A percentile compares a stretch with the other conserved stretches of the same genome.
These are phyloP conservation scores for Monilinia laxa DNA, from an alignment of 2,329 filamentous ascomycete genomes.

Conservation along the genomic window DNA sequence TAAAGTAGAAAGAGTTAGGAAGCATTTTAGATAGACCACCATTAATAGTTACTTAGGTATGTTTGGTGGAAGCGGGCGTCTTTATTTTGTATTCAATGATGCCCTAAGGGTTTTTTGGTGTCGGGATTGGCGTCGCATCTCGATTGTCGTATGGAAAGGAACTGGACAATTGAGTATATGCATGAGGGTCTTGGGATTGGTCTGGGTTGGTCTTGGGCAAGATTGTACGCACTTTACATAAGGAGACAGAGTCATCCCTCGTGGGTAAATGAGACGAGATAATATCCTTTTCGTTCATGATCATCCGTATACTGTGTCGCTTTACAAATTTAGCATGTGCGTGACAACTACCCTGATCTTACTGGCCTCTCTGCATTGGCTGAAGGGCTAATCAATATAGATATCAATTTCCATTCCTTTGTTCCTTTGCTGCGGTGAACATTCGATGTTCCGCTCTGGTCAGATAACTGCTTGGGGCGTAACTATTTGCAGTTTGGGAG, in stretches of 20 bases:
- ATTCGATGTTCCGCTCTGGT: background rate
- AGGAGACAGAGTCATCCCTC: slow-evolving; percentile 1
- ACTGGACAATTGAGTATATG: background rate
- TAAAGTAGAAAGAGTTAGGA: background rate
- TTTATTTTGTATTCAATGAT: slow-evolving; percentile 23
- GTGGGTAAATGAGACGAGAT: slow-evolving; percentile 7
- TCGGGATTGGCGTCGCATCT: slow-evolving; percentile 12
- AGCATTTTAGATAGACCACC: slow-evolving; percentile 8
- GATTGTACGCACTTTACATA: slow-evolving; percentile 15
- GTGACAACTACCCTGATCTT: background rate
- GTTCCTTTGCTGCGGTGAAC: background rate
- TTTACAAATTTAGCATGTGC: background rate
- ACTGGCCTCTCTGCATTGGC: background rate
- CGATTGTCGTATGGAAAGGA: slow-evolving; percentile 1
- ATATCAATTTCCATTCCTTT: background rate
- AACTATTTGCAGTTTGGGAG: background rate
- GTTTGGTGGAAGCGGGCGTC: slow-evolving; percentile 6
- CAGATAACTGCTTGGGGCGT: background rate
- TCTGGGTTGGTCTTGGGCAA: background rate
- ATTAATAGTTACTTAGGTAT: background rate
- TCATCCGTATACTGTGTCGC: slow-evolving; percentile 11
- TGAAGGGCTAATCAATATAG: background rate
- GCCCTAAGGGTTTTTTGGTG: slow-evolving; percentile 16
- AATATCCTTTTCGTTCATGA: slow-evolving; percentile 18
- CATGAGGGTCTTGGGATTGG: slow-evolving; percentile 11